phyloP scores from a whole-genome alignment of 768 basidiomycete genomes.

The Gloeophyllum trabeum region DNA sequence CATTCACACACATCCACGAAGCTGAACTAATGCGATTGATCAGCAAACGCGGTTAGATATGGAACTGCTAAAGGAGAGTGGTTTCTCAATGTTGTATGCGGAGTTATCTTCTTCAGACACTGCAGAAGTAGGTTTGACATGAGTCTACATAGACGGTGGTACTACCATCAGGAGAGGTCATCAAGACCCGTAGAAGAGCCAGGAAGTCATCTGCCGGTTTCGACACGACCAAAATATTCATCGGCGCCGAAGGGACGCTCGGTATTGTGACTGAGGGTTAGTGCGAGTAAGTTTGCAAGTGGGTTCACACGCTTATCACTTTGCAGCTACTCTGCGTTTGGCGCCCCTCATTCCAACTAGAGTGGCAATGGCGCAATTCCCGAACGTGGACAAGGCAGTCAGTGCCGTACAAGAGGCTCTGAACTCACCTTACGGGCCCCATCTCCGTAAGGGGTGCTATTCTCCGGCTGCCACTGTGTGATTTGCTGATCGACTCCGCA shows the following conservation, averaged over 20 bases:
- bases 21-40: not conserved
- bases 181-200: slow-evolving; percentile 73
- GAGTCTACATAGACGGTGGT: slow-evolving; percentile 57
- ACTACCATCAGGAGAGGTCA: slow-evolving; percentile 73
- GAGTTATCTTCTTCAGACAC: slow-evolving; percentile 20
- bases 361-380: slow-evolving; percentile 85
- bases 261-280: slow-evolving; percentile 83
- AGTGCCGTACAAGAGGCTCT: slow-evolving; percentile 76
- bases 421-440: slow-evolving; percentile 51
- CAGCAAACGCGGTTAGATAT: slow-evolving; percentile 76
- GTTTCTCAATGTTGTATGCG: slow-evolving; percentile 67
- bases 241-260: slow-evolving; percentile 83
- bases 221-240: slow-evolving; percentile 80
- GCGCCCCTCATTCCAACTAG: slow-evolving; percentile 73
- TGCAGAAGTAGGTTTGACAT: too few species aligned
- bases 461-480: not conserved
- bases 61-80: slow-evolving; percentile 84
- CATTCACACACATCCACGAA: not conserved
- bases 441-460: slow-evolving; percentile 48
- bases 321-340: slow-evolving; percentile 66
- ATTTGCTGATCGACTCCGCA: slow-evolving; percentile 13
- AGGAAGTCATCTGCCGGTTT: slow-evolving; percentile 84
- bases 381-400: slow-evolving; percentile 65
- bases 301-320: not conserved
- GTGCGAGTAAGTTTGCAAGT: not conserved